These are phyloP conservation scores for Tylopilus intermedius DNA, from an alignment of 768 basidiomycete genomes.

Conservation along the genomic window DNA sequence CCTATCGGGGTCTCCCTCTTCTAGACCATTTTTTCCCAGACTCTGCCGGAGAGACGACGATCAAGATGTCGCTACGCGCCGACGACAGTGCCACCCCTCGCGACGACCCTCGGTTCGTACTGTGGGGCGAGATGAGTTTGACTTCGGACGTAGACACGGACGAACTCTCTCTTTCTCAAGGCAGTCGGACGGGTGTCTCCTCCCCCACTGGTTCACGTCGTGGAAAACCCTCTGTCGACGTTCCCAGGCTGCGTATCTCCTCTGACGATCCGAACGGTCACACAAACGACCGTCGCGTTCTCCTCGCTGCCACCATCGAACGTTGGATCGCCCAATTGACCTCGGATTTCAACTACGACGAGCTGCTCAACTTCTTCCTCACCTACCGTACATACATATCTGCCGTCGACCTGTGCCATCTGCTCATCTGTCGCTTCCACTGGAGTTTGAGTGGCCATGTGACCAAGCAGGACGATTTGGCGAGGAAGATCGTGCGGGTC, in stretches of 20 bases:
- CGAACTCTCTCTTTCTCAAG: slow-evolving; percentile 36
- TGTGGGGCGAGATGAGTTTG: slow-evolving; percentile 68
- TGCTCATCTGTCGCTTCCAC: slow-evolving; percentile 83
- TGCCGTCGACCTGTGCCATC: slow-evolving; percentile 71
- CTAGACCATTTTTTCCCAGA: slow-evolving; percentile 61
- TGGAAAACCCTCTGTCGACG: slow-evolving; percentile 21
- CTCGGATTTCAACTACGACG: slow-evolving; percentile 79
- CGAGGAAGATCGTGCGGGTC: slow-evolving; percentile 74
- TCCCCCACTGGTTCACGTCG: slow-evolving; percentile 38
- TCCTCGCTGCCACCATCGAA: slow-evolving; percentile 90
- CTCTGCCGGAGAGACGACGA: slow-evolving; percentile 57
- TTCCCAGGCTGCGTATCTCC: slow-evolving; percentile 27
- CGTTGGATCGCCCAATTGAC: slow-evolving; percentile 92
- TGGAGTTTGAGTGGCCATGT: slow-evolving; percentile 59
- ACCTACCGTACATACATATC: slow-evolving; percentile 85
- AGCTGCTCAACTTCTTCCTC: slow-evolving; percentile 85
- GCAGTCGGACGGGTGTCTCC: slow-evolving; percentile 36
- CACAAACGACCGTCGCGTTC: slow-evolving; percentile 32
- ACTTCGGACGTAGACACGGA: slow-evolving; percentile 32
- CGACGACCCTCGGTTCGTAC: slow-evolving; percentile 86
- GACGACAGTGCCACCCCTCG: slow-evolving; percentile 70
- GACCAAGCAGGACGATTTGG: slow-evolving; percentile 55
- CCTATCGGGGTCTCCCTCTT: slow-evolving; percentile 69
- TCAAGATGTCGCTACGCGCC: slow-evolving; percentile 62
- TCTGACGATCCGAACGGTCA: slow-evolving; percentile 29